phyloP scores from a whole-genome alignment of 2,329 filamentous ascomycete species.

The Paecilomyces niveus region DNA sequence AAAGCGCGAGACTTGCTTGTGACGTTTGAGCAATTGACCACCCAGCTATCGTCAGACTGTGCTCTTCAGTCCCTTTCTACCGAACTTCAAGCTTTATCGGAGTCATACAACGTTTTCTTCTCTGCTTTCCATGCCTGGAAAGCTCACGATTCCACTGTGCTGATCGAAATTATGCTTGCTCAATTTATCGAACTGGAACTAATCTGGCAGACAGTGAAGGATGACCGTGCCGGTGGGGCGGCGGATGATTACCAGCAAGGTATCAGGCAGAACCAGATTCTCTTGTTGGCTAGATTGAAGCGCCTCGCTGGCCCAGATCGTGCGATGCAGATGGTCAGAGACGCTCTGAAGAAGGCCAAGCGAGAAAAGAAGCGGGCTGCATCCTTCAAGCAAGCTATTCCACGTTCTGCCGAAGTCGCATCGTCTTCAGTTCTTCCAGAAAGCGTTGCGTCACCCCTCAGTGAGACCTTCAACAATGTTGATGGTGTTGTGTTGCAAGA shows the following conservation, averaged over 20 bases:
- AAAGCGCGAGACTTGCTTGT: conserved; percentile 55
- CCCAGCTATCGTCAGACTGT: conserved; percentile 41
- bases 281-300: conserved; percentile 55
- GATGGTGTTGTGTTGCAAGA: conserved; percentile 27
- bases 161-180: conserved; percentile 60
- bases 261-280: conserved; percentile 59
- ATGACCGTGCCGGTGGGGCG: conserved; percentile 54
- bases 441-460: conserved; percentile 32
- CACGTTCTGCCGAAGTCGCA: conserved; percentile 44
- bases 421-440: conserved; percentile 26
- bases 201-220: conserved; percentile 62
- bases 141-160: conserved; percentile 53
- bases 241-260: conserved; percentile 58
- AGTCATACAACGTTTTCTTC: conserved; percentile 53
- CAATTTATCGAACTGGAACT: conserved; percentile 60
- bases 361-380: conserved; percentile 44
- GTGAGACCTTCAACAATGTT: conserved; percentile 33
- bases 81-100: conserved; percentile 43
- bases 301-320: conserved; percentile 55
- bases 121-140: conserved; percentile 61
- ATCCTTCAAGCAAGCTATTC: conserved; percentile 50
- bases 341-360: conserved; percentile 54
- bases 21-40: conserved; percentile 48
- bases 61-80: conserved; percentile 37
- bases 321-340: conserved; percentile 53